Evolutionary conservation across 768 basidiomycete species (phyloP).

Genomic region (Rhodotorula kratochvilovae): DNA sequence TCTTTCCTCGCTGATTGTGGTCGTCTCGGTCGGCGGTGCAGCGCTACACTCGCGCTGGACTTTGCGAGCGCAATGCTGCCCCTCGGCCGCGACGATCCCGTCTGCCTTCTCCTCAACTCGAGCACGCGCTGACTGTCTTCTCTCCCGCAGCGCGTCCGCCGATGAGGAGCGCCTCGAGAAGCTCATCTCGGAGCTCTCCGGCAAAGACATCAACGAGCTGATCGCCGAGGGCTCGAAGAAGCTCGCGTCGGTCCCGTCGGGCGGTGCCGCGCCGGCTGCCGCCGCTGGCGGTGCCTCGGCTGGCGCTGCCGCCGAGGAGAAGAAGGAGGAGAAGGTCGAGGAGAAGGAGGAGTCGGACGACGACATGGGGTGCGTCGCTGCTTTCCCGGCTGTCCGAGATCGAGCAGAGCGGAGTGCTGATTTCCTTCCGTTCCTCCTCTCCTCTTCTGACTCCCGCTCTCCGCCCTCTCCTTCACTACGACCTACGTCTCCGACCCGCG

Average conservation of each 20-base stretch:
- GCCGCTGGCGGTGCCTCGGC: constrained; percentile 55
- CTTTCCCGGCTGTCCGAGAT: too few relatives aligned
- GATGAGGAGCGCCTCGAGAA: constrained; percentile 74
- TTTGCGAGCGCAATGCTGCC: too few relatives aligned
- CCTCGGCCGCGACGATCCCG: too few relatives aligned
- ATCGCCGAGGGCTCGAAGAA: constrained; percentile 89
- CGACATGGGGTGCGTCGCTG: neutral
- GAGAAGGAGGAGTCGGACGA: constrained; percentile 21
- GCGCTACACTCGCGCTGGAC: too few relatives aligned
- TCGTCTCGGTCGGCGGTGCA: too few relatives aligned
- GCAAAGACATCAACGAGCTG: constrained; percentile 83
- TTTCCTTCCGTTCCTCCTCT: too few relatives aligned
- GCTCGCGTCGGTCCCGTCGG: constrained; percentile 95
- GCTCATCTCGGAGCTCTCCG: constrained; percentile 82
- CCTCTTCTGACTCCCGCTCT: too few relatives aligned
- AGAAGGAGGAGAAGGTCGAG: constrained; percentile 70
- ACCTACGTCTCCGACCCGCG: too few relatives aligned
- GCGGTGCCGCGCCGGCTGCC: constrained; percentile 60
- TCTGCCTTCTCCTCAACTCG: neutral
- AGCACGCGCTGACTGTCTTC: too few relatives aligned
- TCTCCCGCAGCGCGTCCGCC: constrained; percentile 62
- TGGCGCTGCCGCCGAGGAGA: constrained; percentile 65
- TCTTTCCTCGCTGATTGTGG: neutral
- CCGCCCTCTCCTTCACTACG: too few relatives aligned
- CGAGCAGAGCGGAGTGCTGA: too few relatives aligned